Base-by-base conservation (phyloP, 768 basidiomycete genomes). In the Sporobolomyces phaffii region DNA sequence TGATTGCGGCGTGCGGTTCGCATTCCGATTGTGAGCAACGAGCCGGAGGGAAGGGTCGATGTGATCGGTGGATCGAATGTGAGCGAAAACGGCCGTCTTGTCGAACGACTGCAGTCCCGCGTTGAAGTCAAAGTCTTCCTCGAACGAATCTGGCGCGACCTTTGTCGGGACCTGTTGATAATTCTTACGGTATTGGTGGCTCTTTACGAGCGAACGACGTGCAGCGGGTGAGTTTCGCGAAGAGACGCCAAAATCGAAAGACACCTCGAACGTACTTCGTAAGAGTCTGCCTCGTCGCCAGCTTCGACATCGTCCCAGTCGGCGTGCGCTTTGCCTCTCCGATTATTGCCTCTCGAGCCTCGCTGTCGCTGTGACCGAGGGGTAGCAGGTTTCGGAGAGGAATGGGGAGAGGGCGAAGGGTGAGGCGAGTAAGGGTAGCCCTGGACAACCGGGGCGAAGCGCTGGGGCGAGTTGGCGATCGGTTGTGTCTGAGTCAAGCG, bases 1-100 rank as follows among this genome's bases (percentile, higher is more conserved):
- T 20, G 43, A 24, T 29, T 62, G 61, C 8, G 56, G 33, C 6
- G 57, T 38, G 2, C 36, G 15, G 8, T 36, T 24, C 9, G 64
- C 31, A 38, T 67, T 67, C 14, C 69, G 69, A 61, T 74, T 74
- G 60, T 74, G 73, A 33, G 73, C 71, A 38, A 65, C 62, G 11
- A 74, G 66, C 3, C 73, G 73, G 18, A 68, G 63, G 15, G 73
- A 47, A 1, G 73, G 73, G 59, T 74, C 73, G 22, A 64, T 69
- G 6, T 43, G 45, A 45, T 74, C 74, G 17, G 50, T 38, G 13
- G 60, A 62, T 41, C 61, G 52, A 34, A 74, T 74, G 31, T 72
- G 45, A 7, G 49, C 53, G 31, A 74, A 74, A 2, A 71, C 69
- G 1, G 29, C 24, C 15, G 31, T 43, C 59, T 74, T 74, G 70